phyloP scores from a whole-genome alignment of 306 rosid genomes.

The Chamaecrista fasciculata region DNA sequence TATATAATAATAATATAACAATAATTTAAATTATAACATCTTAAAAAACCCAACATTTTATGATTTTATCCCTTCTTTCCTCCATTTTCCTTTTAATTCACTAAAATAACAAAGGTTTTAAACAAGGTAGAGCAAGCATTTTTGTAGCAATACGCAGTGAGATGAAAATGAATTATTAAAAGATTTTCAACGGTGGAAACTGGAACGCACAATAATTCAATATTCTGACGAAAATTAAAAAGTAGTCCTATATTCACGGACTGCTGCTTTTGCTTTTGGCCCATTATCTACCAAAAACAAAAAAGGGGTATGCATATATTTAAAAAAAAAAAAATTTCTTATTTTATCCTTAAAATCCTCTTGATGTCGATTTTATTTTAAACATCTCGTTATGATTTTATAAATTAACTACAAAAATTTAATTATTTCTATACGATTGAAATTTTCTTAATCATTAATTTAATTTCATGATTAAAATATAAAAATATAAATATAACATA shows the following conservation, averaged over 20 bases:
- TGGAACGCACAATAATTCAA: slow-evolving; percentile 29
- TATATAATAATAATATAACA: too few relatives aligned
- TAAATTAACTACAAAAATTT: too few relatives aligned
- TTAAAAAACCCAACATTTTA: not conserved
- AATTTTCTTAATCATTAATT: too few relatives aligned
- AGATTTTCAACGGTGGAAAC: slow-evolving; percentile 27
- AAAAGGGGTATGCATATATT: too few relatives aligned
- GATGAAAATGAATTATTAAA: slow-evolving; percentile 21
- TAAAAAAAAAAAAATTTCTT: too few relatives aligned
- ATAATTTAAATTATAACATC: not conserved
- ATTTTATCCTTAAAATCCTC: too few relatives aligned
- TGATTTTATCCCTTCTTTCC: not conserved
- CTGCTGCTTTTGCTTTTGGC: not conserved
- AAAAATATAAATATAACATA: too few relatives aligned
- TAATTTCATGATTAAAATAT: too few relatives aligned
- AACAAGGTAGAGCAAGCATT: slow-evolving; percentile 3
- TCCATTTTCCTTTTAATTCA: not conserved
- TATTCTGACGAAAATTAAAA: slow-evolving; percentile 28
- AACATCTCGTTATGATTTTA: too few relatives aligned
- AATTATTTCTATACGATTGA: too few relatives aligned
- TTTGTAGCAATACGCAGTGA: slow-evolving; percentile 19
- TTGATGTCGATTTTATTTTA: too few relatives aligned
- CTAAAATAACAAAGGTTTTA: slow-evolving; percentile 6
- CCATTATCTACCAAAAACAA: too few relatives aligned
- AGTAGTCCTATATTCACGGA: slow-evolving; percentile 23